Conservation (phyloP, 257 asterid genomes). For the Petunia secreta region DNA sequence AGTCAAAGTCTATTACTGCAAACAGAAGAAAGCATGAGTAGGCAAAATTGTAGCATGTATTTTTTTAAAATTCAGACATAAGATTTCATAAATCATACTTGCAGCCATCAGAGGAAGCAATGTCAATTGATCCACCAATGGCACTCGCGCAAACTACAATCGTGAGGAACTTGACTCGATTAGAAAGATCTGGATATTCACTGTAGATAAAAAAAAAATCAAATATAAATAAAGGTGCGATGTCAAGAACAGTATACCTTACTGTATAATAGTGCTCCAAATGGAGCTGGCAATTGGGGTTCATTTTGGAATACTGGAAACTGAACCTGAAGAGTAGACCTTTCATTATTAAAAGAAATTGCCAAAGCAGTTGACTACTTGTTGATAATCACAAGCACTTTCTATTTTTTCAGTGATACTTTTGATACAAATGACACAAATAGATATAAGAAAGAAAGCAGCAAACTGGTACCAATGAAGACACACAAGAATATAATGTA, state of each 20-base stretch:
- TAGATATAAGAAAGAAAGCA: background rate
- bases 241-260: constrained; percentile 39
- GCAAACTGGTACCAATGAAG: background rate
- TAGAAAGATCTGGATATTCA: background rate
- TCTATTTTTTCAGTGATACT: background rate
- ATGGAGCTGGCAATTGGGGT: constrained; percentile 60
- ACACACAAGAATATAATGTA: background rate
- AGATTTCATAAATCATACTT: constrained; percentile 39
- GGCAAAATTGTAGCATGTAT: background rate
- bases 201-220: background rate
- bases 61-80: constrained; percentile 11
- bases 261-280: constrained; percentile 55
- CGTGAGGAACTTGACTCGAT: background rate
- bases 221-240: background rate
- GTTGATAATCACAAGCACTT: background rate
- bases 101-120: constrained; percentile 67
- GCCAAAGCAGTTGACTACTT: background rate
- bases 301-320: constrained; percentile 58
- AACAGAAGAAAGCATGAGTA: constrained; percentile 26
- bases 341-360: background rate
- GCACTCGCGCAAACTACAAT: constrained; percentile 50
- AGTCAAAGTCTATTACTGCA: constrained; percentile 71
- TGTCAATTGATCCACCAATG: constrained; percentile 55
- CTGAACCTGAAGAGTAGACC: constrained; percentile 46
- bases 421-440: background rate